Evolutionary conservation across 2,329 filamentous ascomycete genomes (phyloP).

Genomic region (Fusarium torreyae): DNA sequence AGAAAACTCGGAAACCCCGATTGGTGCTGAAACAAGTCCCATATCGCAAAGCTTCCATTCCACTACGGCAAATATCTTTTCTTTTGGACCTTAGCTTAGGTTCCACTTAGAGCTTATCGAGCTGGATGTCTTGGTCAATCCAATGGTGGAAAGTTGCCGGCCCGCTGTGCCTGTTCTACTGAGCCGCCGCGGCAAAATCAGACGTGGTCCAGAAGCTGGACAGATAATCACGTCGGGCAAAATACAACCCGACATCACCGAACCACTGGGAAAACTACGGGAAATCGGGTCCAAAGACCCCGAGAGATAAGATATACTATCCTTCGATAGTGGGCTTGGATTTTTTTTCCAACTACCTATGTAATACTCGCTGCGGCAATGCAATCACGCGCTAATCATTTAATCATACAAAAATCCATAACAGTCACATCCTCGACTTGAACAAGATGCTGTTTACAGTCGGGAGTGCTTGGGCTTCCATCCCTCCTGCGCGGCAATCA

Average conservation of each 20-base stretch:
- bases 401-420: conserved; percentile 37
- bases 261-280: conserved; percentile 5
- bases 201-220: conserved; percentile 10
- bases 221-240: conserved; percentile 15
- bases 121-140: background rate
- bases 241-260: conserved; percentile 16
- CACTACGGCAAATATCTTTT: conserved; percentile 2
- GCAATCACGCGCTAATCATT: conserved; percentile 41
- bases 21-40: conserved; percentile 1
- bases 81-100: background rate
- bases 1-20: conserved; percentile 5
- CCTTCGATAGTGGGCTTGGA: conserved; percentile 5
- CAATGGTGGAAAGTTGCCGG: conserved; percentile 27
- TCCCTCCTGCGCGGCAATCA: conserved; percentile 79
- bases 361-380: conserved; percentile 27
- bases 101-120: background rate
- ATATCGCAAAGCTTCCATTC: conserved; percentile 3
- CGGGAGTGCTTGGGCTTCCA: conserved; percentile 56
- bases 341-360: conserved; percentile 31
- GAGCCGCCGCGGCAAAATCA: conserved; percentile 23
- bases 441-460: conserved; percentile 47
- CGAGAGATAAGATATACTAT: conserved; percentile 6
- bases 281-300: conserved; percentile 30
- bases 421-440: conserved; percentile 20
- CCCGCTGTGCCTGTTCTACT: conserved; percentile 29